Evolutionary conservation across 345 rosid genomes (phyloP).

Genomic region (Sisymbrium irio): DNA sequence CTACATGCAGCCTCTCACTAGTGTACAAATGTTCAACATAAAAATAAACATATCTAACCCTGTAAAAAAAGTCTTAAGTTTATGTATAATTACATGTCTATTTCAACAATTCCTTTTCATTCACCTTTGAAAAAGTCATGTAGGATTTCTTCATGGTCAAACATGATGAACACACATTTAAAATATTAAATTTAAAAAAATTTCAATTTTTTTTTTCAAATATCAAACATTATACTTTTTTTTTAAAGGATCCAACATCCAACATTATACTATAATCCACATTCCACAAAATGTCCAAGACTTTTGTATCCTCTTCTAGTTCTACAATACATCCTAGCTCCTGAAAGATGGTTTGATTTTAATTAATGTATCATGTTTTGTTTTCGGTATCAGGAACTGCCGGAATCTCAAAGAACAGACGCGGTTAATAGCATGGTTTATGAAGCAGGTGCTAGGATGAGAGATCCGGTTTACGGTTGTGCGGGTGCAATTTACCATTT

Average conservation of each 20-base stretch:
- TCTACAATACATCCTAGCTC: not conserved
- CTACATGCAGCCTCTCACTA: constrained; percentile 13
- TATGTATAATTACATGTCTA: constrained; percentile 12
- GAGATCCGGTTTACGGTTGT: constrained; percentile 93
- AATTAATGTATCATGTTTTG: not conserved
- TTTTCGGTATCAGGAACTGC: constrained; percentile 58
- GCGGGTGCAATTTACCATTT: constrained; percentile 87
- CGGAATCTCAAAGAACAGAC: constrained; percentile 78
- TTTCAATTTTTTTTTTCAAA: not conserved
- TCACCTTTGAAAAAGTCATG: constrained; percentile 26
- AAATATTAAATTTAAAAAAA: not conserved
- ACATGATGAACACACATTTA: constrained; percentile 8
- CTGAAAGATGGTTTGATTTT: not conserved
- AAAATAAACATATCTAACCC: constrained; percentile 24
- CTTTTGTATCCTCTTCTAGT: not conserved
- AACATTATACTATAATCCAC: not conserved
- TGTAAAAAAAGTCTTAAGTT: not conserved
- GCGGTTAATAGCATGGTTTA: constrained; percentile 98
- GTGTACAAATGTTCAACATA: not conserved
- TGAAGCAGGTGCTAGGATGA: constrained; percentile 82
- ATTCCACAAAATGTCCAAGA: not conserved
- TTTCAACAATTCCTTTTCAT: constrained; percentile 24
- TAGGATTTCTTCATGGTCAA: constrained; percentile 26
- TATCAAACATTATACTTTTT: not conserved
- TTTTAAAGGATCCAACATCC: no score